Percentiles rank a stretch among this genome's conserved stretches.
Conservation (phyloP, 257 asterid species). For the Lycium barbarum region DNA sequence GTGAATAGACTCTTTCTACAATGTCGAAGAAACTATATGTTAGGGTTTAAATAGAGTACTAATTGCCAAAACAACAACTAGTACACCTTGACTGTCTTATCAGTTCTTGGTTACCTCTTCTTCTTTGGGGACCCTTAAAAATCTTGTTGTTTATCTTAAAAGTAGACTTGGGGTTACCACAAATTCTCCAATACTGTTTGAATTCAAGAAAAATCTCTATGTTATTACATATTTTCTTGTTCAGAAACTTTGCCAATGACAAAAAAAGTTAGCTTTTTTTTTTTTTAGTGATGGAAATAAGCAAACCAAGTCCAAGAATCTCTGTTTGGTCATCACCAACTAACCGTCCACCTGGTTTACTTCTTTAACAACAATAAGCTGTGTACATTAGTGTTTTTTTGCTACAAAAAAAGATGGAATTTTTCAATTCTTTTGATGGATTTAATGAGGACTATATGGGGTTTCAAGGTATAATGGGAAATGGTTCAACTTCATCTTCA, state of each 20-base stretch:
- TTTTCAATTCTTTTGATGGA: slow-evolving; percentile 49
- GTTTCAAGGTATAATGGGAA: slow-evolving; percentile 46
- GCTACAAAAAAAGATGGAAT: slow-evolving; percentile 49
- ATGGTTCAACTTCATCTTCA: slow-evolving; percentile 51
- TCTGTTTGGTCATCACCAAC: slow-evolving; percentile 38
- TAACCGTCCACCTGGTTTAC: slow-evolving; percentile 39
- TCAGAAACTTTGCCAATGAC: slow-evolving; percentile 5
- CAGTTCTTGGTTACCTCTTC: background rate
- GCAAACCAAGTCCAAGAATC: slow-evolving; percentile 36
- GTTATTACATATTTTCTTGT: background rate
- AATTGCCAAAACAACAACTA: slow-evolving; percentile 7
- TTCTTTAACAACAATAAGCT: background rate
- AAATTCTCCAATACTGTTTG: slow-evolving; percentile 25
- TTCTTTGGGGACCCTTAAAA: background rate
- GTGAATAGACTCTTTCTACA: background rate
- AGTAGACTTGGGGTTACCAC: slow-evolving; percentile 29
- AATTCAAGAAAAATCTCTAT: background rate
- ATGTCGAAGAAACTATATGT: background rate
- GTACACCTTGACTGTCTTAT: slow-evolving; percentile 13
- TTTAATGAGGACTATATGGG: slow-evolving; percentile 45
- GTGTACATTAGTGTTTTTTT: background rate
- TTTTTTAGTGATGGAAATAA: slow-evolving; percentile 39
- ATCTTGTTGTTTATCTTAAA: slow-evolving; percentile 5
- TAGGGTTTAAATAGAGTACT: slow-evolving; percentile 20
- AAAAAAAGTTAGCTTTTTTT: slow-evolving; percentile 17